These are phyloP conservation scores for Gracilaria caudata DNA, from an alignment of 23 red algal genomes.

Conservation along the genomic window DNA sequence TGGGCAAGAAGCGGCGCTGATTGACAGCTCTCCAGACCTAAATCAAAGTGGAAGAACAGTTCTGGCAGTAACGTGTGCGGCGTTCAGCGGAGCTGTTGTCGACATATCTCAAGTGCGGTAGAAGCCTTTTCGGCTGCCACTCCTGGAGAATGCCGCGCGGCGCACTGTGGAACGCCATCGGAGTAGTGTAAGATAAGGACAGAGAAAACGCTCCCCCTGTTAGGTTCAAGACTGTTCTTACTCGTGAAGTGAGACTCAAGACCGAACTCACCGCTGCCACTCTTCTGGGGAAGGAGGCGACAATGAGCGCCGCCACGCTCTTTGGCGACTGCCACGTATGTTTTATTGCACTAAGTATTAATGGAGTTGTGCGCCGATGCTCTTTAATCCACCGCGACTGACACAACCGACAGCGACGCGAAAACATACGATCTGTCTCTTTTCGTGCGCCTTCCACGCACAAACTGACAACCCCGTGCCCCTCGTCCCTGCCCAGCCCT, in stretches of 20 bases:
- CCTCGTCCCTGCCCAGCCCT: neutral
- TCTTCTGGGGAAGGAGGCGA: neutral
- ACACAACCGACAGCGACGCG: constrained; percentile 18
- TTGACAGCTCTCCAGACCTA: neutral
- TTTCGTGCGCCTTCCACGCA: neutral
- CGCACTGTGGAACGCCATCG: too few relatives aligned
- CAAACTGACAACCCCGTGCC: neutral
- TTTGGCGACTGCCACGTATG: constrained; percentile 4
- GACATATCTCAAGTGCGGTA: neutral
- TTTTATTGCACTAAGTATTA: neutral
- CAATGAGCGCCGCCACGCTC: neutral
- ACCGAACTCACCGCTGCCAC: neutral
- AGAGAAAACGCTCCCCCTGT: too few relatives aligned
- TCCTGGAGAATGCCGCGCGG: too few relatives aligned
- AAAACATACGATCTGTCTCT: neutral
- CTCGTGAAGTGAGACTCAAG: too few relatives aligned
- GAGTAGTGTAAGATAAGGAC: too few relatives aligned
- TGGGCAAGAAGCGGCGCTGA: neutral
- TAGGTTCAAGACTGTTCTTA: too few relatives aligned
- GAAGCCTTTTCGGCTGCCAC: too few relatives aligned
- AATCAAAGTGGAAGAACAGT: neutral
- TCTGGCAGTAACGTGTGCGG: neutral
- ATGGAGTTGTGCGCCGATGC: neutral
- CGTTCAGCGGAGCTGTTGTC: neutral
- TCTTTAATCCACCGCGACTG: constrained; percentile 2